Evolutionary conservation across 768 basidiomycete genomes (phyloP), one percentile per base, ranked within the genome.

Genomic region (Lentinula boryana): DNA sequence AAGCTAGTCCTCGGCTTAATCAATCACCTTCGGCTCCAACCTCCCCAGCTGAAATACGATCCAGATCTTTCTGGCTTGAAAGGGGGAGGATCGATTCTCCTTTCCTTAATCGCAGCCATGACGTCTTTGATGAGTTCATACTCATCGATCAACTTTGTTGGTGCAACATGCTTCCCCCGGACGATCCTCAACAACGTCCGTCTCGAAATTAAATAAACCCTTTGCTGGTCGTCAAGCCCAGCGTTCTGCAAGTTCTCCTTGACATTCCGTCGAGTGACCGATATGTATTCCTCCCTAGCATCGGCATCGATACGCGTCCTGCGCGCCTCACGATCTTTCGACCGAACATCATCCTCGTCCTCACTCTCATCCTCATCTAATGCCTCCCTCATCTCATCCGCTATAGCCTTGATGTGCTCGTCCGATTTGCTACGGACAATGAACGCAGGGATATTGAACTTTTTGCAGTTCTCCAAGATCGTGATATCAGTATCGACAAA

Each of bases 361-460:
- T 36, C 33, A 3, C 33, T 36, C 43, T 60, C 59, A 18, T 60
- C 59, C 40, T 52, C 59, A 10, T 60, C 59, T 21, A 52, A 23
- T 13, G 5, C 36, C 13, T 60, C 49, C n/a, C 49, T 15, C 59
- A 53, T 52, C 23, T 53, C 50, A 18, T 52, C 44, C n/a, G 48
- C 50, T 6, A 60, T 41, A 12, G 38, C 44, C 32, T 60, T 51
- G 16, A 60, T 60, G 31, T 60, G 58, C 27, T 60, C 33, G 50
- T 75, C 73, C 0, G 75, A 68, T 56, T 76, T 75, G 21, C 74
- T 75, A 1, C 74, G 74, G 15, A 75, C 70, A 36, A 75, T 72
- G 53, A 70, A 72, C 0, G 68, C 67, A 3, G 75, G 72, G 35
- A 76, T 74, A 0, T 69, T 65, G 64, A 70, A 73, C 4, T 65